Base-by-base conservation (phyloP, 352 stramenopile genomes). In the Phytopythium ostracodes region DNA sequence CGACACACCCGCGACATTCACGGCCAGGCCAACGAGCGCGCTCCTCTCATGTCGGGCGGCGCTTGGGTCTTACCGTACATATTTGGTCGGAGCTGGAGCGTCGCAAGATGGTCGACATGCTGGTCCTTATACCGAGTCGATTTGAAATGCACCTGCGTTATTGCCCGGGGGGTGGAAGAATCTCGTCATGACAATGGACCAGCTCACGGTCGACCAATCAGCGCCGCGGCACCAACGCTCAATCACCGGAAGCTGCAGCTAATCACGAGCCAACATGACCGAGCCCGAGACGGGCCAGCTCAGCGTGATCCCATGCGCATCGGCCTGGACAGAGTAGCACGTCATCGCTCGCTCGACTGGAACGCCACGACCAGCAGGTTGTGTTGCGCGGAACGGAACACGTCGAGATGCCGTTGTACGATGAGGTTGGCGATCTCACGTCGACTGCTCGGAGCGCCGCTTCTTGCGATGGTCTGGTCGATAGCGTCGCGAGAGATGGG, bases 351-450 rank as follows among this genome's bases (percentile, higher is more conserved):
- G 43, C 49, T 14, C 36, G 31, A 56, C 43, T 33, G 60, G 42
- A 66, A n/a, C 1, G 56, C 58, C 4, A 78, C 40, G 47, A 76
- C 67, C n/a, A 81, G 51, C 49, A 81, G 36, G 15, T 61, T 53
- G 44, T 75, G 70, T 43, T 63, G 55, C 3, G 43, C 59, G 0
- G 73, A 81, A 1, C 73, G 62, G 44, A 81, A 81, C 20, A 76
- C 62, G 25, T 79, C 68, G 31, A 81, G 53, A 40, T 79, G 68
- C 31, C 66, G 40, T 15, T 10, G 33, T 17, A 79, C 49, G 1
- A 81, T 22, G 29, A 55, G 36, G 12, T 70, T 52, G 0, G 75
- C 42, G 18, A 76, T 57, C 46, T 65, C n/a, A 0, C 61, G 56
- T 2, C 71, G 65, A 17, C 54, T 58, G 3, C 2, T 35, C 35